Conservation (phyloP, 768 basidiomycete genomes). For the Pleurotus sapidus region DNA sequence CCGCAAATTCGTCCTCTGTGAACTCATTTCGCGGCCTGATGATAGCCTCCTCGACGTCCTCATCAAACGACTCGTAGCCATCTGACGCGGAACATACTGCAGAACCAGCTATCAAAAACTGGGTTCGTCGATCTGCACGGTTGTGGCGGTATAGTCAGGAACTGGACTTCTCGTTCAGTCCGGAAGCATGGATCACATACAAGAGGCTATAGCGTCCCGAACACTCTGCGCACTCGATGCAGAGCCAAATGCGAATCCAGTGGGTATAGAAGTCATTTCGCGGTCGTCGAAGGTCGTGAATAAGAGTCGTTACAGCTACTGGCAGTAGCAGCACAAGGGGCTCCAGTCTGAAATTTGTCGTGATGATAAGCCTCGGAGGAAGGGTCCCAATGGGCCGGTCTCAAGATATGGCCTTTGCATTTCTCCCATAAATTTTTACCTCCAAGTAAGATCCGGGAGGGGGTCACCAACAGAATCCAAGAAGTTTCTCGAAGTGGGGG, state of each 20-base stretch:
- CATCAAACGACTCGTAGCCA: slow-evolving; percentile 32
- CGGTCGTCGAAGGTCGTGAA: slow-evolving; percentile 7
- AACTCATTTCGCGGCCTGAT: slow-evolving; percentile 16
- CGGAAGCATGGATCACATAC: slow-evolving; percentile 31
- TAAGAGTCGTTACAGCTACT: not conserved
- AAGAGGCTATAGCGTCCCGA: slow-evolving; percentile 58
- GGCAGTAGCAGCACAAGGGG: not conserved
- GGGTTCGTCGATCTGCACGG: slow-evolving; percentile 60
- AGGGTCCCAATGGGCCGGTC: not conserved
- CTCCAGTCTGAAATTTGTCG: not conserved
- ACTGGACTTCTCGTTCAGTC: not conserved
- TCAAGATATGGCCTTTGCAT: no score
- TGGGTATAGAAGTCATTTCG: slow-evolving; percentile 48
- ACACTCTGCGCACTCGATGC: slow-evolving; percentile 47
- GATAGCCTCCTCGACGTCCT: slow-evolving; percentile 32
- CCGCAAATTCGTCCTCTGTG: slow-evolving; percentile 19
- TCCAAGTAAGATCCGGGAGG: slow-evolving; percentile 3
- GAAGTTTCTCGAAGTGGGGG: slow-evolving; percentile 7
- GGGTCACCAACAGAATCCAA: not conserved
- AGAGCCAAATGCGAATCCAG: slow-evolving; percentile 42
- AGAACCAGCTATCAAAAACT: slow-evolving; percentile 62
- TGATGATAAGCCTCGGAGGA: not conserved
- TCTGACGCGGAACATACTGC: slow-evolving; percentile 51
- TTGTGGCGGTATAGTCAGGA: not conserved
- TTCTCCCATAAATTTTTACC: no score